Evolutionary conservation across 2,329 filamentous ascomycete species (phyloP).

Genomic region (Nannizziopsis arthrosporioides): DNA sequence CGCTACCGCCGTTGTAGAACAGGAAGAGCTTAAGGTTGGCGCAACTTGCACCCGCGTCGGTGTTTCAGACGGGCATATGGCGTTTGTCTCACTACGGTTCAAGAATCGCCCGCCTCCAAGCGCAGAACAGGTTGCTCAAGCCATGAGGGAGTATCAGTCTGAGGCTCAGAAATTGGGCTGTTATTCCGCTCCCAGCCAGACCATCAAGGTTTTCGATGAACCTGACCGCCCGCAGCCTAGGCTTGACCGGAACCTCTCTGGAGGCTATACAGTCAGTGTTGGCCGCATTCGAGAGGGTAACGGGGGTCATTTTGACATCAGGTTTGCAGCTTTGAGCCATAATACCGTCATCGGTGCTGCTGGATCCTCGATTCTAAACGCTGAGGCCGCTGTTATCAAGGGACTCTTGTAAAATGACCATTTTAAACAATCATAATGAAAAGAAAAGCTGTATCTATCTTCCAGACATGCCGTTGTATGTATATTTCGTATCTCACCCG

Average conservation of each 20-base stretch:
- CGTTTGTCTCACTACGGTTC: slow-evolving; percentile 83
- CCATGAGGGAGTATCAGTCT: slow-evolving; percentile 66
- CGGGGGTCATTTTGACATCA: slow-evolving; percentile 81
- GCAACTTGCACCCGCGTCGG: slow-evolving; percentile 87
- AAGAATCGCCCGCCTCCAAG: slow-evolving; percentile 60
- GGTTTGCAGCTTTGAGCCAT: slow-evolving; percentile 88
- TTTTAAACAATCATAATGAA: neutral
- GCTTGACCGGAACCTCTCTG: slow-evolving; percentile 71
- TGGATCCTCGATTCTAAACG: slow-evolving; percentile 90
- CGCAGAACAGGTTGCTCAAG: slow-evolving; percentile 64
- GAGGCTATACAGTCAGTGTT: slow-evolving; percentile 83
- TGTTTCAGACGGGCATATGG: slow-evolving; percentile 91
- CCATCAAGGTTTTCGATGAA: slow-evolving; percentile 84
- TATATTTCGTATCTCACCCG: no score
- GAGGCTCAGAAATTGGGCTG: slow-evolving; percentile 77
- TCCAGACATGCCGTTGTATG: no score
- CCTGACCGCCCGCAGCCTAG: slow-evolving; percentile 81
- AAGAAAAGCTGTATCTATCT: neutral
- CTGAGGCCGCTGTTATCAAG: slow-evolving; percentile 82
- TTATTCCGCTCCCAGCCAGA: slow-evolving; percentile 67
- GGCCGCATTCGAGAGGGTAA: slow-evolving; percentile 77
- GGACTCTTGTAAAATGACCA: slow-evolving; percentile 53
- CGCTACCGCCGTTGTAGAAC: slow-evolving; percentile 63
- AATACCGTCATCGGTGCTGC: slow-evolving; percentile 89
- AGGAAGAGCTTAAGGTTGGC: slow-evolving; percentile 61